phyloP scores from a whole-genome alignment of 805 yeast genomes.

The Lachancea dasiensis region DNA sequence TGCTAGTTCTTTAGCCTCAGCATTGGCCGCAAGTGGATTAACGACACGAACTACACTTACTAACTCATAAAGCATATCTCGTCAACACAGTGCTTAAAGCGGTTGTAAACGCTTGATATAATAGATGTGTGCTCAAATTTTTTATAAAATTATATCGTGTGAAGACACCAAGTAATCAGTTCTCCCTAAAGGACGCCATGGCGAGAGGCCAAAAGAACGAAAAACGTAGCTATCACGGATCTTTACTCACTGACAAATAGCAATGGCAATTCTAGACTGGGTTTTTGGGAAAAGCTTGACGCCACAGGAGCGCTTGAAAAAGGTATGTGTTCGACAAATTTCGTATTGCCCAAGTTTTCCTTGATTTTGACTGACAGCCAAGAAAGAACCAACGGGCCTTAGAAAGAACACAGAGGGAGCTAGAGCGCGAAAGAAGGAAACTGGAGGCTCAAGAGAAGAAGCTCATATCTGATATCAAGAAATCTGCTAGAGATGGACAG shows the following conservation, averaged over 20 bases:
- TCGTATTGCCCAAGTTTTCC: background rate
- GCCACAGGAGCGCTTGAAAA: conserved; percentile 91
- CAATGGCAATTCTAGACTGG: conserved; percentile 79
- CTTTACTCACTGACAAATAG: background rate
- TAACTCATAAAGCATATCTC: conserved; percentile 76
- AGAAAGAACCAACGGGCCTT: conserved; percentile 81
- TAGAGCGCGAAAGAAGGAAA: conserved; percentile 80
- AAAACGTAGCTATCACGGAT: no score
- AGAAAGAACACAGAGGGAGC: conserved; percentile 90
- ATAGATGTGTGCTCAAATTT: conserved; percentile 1
- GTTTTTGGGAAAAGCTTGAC: conserved; percentile 89
- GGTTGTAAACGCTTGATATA: background rate
- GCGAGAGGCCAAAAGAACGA: background rate
- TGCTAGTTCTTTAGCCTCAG: conserved; percentile 59
- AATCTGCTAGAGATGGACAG: conserved; percentile 87
- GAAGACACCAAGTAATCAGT: background rate
- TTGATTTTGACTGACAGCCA: conserved; percentile 4
- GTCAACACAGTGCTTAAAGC: background rate
- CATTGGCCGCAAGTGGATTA: conserved; percentile 45
- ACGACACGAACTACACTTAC: conserved; percentile 82
- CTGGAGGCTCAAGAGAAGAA: conserved; percentile 90
- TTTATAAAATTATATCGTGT: conserved; percentile 1
- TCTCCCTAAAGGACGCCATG: background rate
- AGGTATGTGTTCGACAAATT: conserved; percentile 33
- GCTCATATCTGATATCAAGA: conserved; percentile 77